Evolutionary conservation across 805 yeast genomes (phyloP).

Genomic region (Suhomyces sp.): DNA sequence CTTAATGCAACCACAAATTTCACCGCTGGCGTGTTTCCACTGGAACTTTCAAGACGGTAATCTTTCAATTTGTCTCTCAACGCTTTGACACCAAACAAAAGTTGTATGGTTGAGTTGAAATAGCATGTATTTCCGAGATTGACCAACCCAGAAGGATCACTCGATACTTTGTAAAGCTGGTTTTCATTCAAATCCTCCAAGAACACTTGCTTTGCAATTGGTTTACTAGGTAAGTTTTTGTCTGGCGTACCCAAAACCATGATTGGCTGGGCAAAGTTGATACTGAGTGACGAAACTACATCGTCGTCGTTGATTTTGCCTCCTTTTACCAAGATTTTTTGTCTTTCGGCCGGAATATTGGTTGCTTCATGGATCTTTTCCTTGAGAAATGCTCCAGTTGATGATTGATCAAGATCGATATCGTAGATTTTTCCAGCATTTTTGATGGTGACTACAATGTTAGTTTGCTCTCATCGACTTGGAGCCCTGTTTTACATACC

Average conservation of each 20-base stretch:
- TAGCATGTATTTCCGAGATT: conserved; percentile 80
- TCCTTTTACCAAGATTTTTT: conserved; percentile 84
- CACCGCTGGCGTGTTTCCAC: conserved; percentile 4
- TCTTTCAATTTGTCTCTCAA: conserved; percentile 26
- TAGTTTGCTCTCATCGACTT: not conserved
- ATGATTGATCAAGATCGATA: conserved; percentile 44
- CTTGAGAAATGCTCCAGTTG: conserved; percentile 64
- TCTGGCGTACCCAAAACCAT: conserved; percentile 95
- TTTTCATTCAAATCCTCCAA: conserved; percentile 63
- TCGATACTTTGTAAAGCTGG: conserved; percentile 35
- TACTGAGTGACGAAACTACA: conserved; percentile 46
- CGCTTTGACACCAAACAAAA: conserved; percentile 47
- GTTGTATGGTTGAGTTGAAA: conserved; percentile 67
- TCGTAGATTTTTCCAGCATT: conserved; percentile 44
- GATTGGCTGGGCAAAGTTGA: conserved; percentile 64
- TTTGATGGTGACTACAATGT: conserved; percentile 26
- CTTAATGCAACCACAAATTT: conserved; percentile 31
- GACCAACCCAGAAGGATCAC: conserved; percentile 61
- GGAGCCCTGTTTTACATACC: not conserved
- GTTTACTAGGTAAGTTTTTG: conserved; percentile 50
- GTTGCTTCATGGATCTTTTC: conserved; percentile 68
- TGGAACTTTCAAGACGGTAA: conserved; percentile 6
- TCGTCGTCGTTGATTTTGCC: conserved; percentile 79
- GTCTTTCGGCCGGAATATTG: conserved; percentile 82
- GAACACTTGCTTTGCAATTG: conserved; percentile 54